Evolutionary conservation across 176 grass and related monocot genomes (phyloP).

Genomic region (Carex parvula): DNA sequence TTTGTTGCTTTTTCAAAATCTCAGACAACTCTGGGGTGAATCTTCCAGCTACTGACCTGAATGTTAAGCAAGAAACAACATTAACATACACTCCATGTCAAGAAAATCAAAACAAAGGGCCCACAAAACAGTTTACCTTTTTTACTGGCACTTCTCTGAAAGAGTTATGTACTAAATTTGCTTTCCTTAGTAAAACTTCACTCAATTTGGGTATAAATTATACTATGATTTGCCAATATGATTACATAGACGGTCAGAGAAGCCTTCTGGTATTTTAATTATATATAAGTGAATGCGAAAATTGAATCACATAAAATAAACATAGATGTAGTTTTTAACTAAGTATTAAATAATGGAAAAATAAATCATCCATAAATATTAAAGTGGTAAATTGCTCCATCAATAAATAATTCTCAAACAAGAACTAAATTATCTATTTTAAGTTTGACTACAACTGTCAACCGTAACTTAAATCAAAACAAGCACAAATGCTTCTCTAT

Average conservation of each 20-base stretch:
- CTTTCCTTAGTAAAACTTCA: background rate
- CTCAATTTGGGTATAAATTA: background rate
- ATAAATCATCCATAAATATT: background rate
- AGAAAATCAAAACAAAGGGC: too few relatives aligned
- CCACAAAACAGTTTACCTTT: too few relatives aligned
- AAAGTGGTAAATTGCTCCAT: background rate
- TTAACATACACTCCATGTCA: background rate
- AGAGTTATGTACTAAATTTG: conserved; percentile 1
- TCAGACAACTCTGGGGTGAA: conserved; percentile 65
- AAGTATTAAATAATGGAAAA: background rate
- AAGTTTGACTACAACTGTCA: background rate
- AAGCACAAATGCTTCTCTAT: background rate
- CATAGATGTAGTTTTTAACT: background rate
- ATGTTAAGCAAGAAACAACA: conserved; percentile 22
- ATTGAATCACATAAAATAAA: background rate
- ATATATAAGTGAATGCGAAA: background rate
- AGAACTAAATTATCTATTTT: conserved; percentile 26
- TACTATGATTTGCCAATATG: background rate
- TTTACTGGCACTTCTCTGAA: background rate
- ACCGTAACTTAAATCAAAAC: conserved; percentile 12
- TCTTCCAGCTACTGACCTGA: conserved; percentile 96
- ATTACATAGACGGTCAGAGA: background rate
- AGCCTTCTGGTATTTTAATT: background rate
- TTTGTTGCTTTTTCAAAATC: conserved; percentile 45
- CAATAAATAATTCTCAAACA: background rate